phyloP scores from a whole-genome alignment of 2,329 filamentous ascomycete species.

The Pezicula neosporulosa region DNA sequence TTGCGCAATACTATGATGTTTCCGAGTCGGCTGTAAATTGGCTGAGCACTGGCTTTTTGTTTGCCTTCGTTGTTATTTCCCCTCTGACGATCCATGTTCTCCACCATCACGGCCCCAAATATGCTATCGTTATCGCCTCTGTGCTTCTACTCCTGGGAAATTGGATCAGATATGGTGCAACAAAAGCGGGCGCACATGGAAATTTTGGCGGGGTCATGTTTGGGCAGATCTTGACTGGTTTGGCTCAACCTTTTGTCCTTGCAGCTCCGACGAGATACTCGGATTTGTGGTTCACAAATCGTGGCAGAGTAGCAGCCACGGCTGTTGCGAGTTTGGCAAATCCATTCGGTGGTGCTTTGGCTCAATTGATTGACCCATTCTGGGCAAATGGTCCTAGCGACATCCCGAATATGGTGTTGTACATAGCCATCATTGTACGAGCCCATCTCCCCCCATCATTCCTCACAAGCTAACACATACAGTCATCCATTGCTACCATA shows the following conservation, averaged over 20 bases:
- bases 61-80: conserved; percentile 72
- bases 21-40: conserved; percentile 81
- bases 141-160: conserved; percentile 77
- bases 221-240: conserved; percentile 84
- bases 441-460: neutral
- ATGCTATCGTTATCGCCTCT: conserved; percentile 71
- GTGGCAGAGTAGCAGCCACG: conserved; percentile 81
- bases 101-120: conserved; percentile 72
- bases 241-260: conserved; percentile 90
- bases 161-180: conserved; percentile 85
- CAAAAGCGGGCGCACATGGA: conserved; percentile 47
- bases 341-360: conserved; percentile 83
- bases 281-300: conserved; percentile 89
- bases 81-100: conserved; percentile 75
- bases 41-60: conserved; percentile 84
- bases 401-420: conserved; percentile 80
- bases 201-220: conserved; percentile 79
- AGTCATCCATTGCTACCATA: conserved; percentile 62
- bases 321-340: conserved; percentile 84
- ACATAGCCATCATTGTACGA: conserved; percentile 76
- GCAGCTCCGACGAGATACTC: conserved; percentile 87
- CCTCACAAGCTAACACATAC: conserved; percentile 9
- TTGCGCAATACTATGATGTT: conserved; percentile 73
- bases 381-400: conserved; percentile 60
- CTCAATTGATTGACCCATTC: conserved; percentile 80